Evolutionary conservation across 2,329 filamentous ascomycete genomes (phyloP), one percentile per base, ranked within the genome.

Genomic region (Nemania diffusa): DNA sequence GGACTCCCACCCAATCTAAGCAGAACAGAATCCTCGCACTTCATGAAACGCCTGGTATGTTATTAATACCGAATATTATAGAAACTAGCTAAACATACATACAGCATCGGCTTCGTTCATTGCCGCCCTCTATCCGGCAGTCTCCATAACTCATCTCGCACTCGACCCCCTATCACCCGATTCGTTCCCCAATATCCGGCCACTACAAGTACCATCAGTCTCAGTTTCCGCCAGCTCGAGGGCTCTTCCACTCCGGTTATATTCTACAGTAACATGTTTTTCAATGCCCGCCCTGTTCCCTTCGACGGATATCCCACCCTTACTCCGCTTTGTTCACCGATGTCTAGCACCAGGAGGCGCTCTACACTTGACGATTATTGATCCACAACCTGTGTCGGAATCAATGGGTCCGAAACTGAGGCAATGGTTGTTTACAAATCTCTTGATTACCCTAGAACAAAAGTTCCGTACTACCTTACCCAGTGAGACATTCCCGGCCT

Each of bases 381-480:
- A 92, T 64, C 88, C 90, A 0, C 79, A 85, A 7, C 90, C 90
- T 0, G 80, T 85, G 0, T 79, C 84, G 3, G 78, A 81, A 1
- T 88, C 85, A 0, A 80, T 88, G 26, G 90, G 90, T 0, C 87
- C 87, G 0, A 79, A 80, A 1, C 79, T 92, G 73, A 81, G 85
- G 40, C 76, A 80, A 0, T 92, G 90, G 90, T 79, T 92, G 2
- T 87, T 90, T 50, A 82, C 86, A 3, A 81, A 90, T 58, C 80
- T 92, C 0, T 75, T 90, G 1, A 76, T 85, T 6, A 89, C 89
- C 64, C 78, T 92, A 0, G 86, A 89, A 73, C 81, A 82, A 24
- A 80, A 84, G 17, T 89, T 87, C 63, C 84, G 87, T 8, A 91
- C 88, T 71, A 84, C 83, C 5, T 87, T 85, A 60, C 90, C 90